phyloP scores from a whole-genome alignment of 2,329 filamentous ascomycete genomes.

The Ophiostoma perfectum region DNA sequence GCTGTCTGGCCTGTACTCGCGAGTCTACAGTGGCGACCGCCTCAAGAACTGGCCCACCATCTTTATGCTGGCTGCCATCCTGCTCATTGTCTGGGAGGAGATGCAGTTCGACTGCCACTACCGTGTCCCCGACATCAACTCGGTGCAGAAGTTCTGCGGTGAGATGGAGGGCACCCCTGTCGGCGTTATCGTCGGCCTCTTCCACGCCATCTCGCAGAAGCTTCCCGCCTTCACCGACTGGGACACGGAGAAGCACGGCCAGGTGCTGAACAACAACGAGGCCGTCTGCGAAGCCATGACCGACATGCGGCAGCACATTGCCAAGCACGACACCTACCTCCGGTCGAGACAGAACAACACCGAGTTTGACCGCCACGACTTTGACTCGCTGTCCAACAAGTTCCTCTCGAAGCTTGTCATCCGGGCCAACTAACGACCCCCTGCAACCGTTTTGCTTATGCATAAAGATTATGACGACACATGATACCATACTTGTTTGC shows the following conservation, averaged over 20 bases:
- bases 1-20: slow-evolving; percentile 87
- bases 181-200: slow-evolving; percentile 91
- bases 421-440: slow-evolving; percentile 66
- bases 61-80: slow-evolving; percentile 91
- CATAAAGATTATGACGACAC: slow-evolving; percentile 9
- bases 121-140: slow-evolving; percentile 75
- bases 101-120: slow-evolving; percentile 99
- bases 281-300: slow-evolving; percentile 95
- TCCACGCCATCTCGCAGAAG: slow-evolving; percentile 97
- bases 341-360: slow-evolving; percentile 65
- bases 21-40: slow-evolving; percentile 93
- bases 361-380: slow-evolving; percentile 86
- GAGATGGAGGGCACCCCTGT: slow-evolving; percentile 97
- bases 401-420: slow-evolving; percentile 96
- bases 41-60: slow-evolving; percentile 99
- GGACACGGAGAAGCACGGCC: slow-evolving; percentile 87
- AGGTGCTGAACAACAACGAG: slow-evolving; percentile 81
- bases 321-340: slow-evolving; percentile 87
- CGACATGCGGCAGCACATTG: slow-evolving; percentile 86
- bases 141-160: slow-evolving; percentile 88
- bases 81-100: slow-evolving; percentile 93
- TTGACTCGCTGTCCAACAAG: slow-evolving; percentile 94
- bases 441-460: background rate
- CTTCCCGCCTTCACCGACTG: slow-evolving; percentile 87
- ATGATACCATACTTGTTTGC: background rate